Percentiles rank a stretch among this genome's conserved stretches.
Conservation (phyloP, 2,329 filamentous ascomycete genomes). For the Ophidiomyces ophidiicola region DNA sequence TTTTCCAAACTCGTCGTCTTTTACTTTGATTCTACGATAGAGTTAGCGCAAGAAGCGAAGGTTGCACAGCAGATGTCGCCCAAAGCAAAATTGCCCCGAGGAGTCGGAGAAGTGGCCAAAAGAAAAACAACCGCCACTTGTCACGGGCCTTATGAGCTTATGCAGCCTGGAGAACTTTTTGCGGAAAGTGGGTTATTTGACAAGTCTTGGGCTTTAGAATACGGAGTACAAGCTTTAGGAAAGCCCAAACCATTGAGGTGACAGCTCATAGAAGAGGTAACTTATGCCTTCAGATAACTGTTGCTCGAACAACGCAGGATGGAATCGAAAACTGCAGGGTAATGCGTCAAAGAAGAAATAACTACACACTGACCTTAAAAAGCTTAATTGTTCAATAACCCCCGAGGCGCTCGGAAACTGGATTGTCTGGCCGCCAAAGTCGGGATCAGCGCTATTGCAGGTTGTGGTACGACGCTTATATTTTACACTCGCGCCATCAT, state of each 20-base stretch:
- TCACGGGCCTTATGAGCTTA: too few species aligned
- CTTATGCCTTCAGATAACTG: too few species aligned
- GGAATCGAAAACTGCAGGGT: background rate
- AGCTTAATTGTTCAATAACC: constrained; percentile 58
- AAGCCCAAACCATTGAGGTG: too few species aligned
- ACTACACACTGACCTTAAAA: constrained; percentile 50
- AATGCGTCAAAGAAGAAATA: background rate
- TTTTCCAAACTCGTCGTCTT: constrained; percentile 68
- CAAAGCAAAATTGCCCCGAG: background rate
- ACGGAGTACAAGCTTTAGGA: too few species aligned
- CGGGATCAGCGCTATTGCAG: constrained; percentile 48
- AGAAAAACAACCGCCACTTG: too few species aligned
- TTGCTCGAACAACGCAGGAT: background rate
- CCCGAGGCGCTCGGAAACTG: constrained; percentile 45
- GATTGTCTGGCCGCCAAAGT: constrained; percentile 50
- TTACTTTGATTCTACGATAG: constrained; percentile 59
- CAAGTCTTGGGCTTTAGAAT: too few species aligned
- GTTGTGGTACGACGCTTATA: constrained; percentile 50
- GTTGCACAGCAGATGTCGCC: background rate
- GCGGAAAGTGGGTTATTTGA: too few species aligned
- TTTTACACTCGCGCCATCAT: constrained; percentile 36
- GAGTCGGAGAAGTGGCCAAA: too few species aligned
- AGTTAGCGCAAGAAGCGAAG: constrained; percentile 5
- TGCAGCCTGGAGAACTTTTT: too few species aligned
- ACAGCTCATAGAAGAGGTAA: too few species aligned